Base-by-base conservation (phyloP, 1,284 basidiomycete genomes). In the Malassezia psittaci region DNA sequence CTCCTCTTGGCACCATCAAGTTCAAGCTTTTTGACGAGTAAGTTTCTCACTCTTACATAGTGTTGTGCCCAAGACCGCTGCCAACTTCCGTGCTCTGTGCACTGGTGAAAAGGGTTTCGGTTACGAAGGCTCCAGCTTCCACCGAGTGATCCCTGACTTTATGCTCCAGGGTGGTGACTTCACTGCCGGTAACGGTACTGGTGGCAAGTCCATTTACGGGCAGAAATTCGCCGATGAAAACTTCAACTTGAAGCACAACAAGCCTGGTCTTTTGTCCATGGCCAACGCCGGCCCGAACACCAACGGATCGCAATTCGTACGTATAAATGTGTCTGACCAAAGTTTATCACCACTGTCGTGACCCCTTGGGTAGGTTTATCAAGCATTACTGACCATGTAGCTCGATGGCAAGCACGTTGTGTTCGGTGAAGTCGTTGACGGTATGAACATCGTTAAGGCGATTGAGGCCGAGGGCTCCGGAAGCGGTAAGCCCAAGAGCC, bases 41-140 rank as follows among this genome's bases (percentile, higher is more conserved):
- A 24, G 57, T 60, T 1, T 33, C 7, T 18, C 6, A 18, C 34
- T 16, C 32, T 32, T 6, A 46, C 44, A 29, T 43, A 60, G 44
- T 36, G 65, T 64, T 6, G 64, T 66, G 15, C 65, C 65, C 38
- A 62, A 62, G 51, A 67, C 65, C 16, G 48, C 62, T 32, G 45
- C 57, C 38, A 65, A 65, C 58, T 61, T 66, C 62, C 61, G 64
- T 57, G 82, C 83, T 12, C 78, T 86, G 53, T 75, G 79, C 46
- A 83, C 82, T 40, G 89, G 91, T 57, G 80, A 84, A 69, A 83
- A 81, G 66, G 87, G 86, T 77, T 83, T 80, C 60, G 83, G 83
- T n/a, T 85, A 84, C 79, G 79, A 83, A 75, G 83, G 83, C 54
- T 83, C 82, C 40, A 77, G 77, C 58, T 85, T 85, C 81, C 83